Conservation (phyloP, 192 early-diverging fungal genomes). For the Chytriomyces sp. region DNA sequence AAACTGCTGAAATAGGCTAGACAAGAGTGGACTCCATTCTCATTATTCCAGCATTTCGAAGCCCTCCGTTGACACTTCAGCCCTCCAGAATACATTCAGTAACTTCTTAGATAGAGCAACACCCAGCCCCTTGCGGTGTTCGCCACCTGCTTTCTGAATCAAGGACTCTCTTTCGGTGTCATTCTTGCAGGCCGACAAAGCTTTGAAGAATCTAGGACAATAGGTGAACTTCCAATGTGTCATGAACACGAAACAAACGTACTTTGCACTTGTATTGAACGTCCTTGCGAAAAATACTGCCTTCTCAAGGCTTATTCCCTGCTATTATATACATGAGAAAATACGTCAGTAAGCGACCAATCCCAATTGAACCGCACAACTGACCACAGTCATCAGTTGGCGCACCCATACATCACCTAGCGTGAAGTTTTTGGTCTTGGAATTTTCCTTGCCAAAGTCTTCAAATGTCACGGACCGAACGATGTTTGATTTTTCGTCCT, state of each 20-base stretch:
- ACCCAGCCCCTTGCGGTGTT: constrained; percentile 39
- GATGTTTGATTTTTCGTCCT: background rate
- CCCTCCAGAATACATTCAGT: constrained; percentile 30
- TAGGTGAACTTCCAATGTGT: background rate
- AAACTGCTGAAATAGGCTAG: too few species aligned
- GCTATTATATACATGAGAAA: background rate
- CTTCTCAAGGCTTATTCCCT: constrained; percentile 84
- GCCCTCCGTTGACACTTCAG: constrained; percentile 30
- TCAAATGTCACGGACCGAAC: constrained; percentile 60
- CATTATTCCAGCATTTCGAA: too few species aligned
- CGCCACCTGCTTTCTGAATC: constrained; percentile 44
- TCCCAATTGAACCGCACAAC: background rate
- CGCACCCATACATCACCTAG: constrained; percentile 78
- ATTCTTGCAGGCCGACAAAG: constrained; percentile 43
- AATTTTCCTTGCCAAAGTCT: constrained; percentile 67
- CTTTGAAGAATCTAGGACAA: constrained; percentile 30
- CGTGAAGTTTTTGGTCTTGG: constrained; percentile 72
- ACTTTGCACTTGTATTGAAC: constrained; percentile 70
- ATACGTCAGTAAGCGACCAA: background rate
- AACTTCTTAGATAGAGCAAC: constrained; percentile 41
- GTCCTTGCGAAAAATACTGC: constrained; percentile 68
- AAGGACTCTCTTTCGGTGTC: constrained; percentile 52
- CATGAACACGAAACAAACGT: background rate
- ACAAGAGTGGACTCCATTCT: too few species aligned
- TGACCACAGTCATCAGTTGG: constrained; percentile 77